Base-by-base conservation (phyloP, 257 asterid genomes). In the Fraxinus anomala region DNA sequence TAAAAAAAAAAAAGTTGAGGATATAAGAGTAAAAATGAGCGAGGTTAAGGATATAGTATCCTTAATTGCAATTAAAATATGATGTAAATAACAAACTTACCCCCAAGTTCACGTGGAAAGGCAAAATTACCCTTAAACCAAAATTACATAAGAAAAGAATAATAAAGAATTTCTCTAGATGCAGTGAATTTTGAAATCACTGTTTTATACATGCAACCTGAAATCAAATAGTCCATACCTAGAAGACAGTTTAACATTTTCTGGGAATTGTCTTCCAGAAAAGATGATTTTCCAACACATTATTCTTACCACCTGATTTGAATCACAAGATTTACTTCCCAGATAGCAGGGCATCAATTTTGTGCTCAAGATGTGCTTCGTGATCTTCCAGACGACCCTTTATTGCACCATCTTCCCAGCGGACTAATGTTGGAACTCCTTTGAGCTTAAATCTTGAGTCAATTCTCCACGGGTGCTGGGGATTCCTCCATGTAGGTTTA, bases 381-480 rank as follows among this genome's bases (percentile, higher is more conserved):
- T 92, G 80, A 72, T 91, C 99, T 80, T 87, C 99, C 24, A 94
- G 97, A 30, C 96, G 97, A 42, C 86, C 94, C 72, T 87, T 91
- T 51, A 85, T 76, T 0, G 77, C 88, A 67, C 82, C 94, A 69
- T 79, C 72, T 87, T 92, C 98, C 99, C 99, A 94, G 24, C 85
- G 91, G 77, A 91, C 86, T 70, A 94, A 82, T 0, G 98, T 92
- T 2, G 98, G 99, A 82, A 94, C 99, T 42, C 96, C 98, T 51
- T 33, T 77, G 59, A 94, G 94, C 83, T 83, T 89, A 83, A 94
- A 94, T 78, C 51, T 87, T 0, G 92, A 78, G 80, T 90, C 99
- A 6, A 77, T 77, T 77, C 97, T 87, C 97, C 92, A 92, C 0
- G 97, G 96, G 78, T 94, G 99, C 47, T 31, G 81, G 26, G 96